phyloP scores from a whole-genome alignment of 2,329 filamentous ascomycete genomes.

The Cladosporium velox region DNA sequence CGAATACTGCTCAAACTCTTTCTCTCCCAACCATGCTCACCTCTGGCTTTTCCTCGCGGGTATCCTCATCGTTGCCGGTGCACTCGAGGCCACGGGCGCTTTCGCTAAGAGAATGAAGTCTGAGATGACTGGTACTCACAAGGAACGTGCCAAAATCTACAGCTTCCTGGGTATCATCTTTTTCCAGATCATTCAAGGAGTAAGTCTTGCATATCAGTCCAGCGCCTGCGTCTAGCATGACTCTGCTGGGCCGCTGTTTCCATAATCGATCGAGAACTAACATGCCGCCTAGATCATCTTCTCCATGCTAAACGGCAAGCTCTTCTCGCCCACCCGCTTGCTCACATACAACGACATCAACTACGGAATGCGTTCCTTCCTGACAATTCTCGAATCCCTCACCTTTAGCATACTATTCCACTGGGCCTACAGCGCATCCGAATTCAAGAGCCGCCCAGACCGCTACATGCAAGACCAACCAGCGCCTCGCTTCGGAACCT shows the following conservation, averaged over 20 bases:
- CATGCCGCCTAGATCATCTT: constrained; percentile 22
- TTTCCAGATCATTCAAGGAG: constrained; percentile 27
- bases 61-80: constrained; percentile 25
- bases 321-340: constrained; percentile 23
- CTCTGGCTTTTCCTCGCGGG: constrained; percentile 24
- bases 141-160: constrained; percentile 23
- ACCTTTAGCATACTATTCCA: constrained; percentile 26
- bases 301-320: constrained; percentile 27
- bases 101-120: constrained; percentile 23
- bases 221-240: background rate
- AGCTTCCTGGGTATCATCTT: constrained; percentile 25
- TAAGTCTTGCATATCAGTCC: background rate
- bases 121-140: constrained; percentile 22
- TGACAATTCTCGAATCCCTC: constrained; percentile 25
- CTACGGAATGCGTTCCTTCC: constrained; percentile 25
- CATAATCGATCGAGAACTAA: background rate
- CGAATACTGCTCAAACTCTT: constrained; percentile 28
- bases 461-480: constrained; percentile 14
- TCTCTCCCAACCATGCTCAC: constrained; percentile 26
- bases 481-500: constrained; percentile 23
- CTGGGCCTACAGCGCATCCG: constrained; percentile 25
- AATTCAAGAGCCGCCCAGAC: constrained; percentile 24
- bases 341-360: constrained; percentile 29
- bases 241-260: background rate
- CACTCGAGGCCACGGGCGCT: constrained; percentile 22